Evolutionary conservation across 2,329 filamentous ascomycete genomes (phyloP), one percentile per base, ranked within the genome.

Genomic region (Talaromyces piceae): DNA sequence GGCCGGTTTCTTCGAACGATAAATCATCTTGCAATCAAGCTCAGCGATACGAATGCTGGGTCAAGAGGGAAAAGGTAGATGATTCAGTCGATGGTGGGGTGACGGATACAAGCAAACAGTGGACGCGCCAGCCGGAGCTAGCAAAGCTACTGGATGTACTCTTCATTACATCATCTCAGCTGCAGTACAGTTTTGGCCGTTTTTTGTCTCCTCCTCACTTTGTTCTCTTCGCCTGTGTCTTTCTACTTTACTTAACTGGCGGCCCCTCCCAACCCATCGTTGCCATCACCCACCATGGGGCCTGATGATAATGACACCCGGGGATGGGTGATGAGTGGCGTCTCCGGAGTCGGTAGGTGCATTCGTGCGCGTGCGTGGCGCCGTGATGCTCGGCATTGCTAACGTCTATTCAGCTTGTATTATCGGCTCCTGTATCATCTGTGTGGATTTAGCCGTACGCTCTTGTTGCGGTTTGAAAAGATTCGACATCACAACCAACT

Each of bases 241-340:
- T 11, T 26, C 41, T 28, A 13, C 52, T 45, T 33, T 31, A 18
- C 28, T 22, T 28, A 25, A 18, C 27, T 37, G n/a, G 28, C n/a
- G 23, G 39, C 27, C 26, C 43, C 13, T 31, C 30, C 28, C 23
- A 23, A n/a, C 18, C n/a, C 49, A 49, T 31, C 39, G 39, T 31
- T 41, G 16, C 20, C 44, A 20, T 45, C 45, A 9, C 26, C 33
- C 43, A 41, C 30, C 26, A 54, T 54, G 52, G 45, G 23, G 76
- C 67, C 62, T 51, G 63, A 86, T 57, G 78, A 83, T 66, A 93
- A 91, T 73, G 91, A 97, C 73, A 85, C 85, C 56, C 82, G 90
- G 57, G 91, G 93, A 62, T 97, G 91, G 91, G 85, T 97, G 60
- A 88, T 97, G 87, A 78, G 81, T 56, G 84, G 79, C 63, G 77